phyloP scores from a whole-genome alignment of 2,329 filamentous ascomycete species.

The Sporothrix schenckii region DNA sequence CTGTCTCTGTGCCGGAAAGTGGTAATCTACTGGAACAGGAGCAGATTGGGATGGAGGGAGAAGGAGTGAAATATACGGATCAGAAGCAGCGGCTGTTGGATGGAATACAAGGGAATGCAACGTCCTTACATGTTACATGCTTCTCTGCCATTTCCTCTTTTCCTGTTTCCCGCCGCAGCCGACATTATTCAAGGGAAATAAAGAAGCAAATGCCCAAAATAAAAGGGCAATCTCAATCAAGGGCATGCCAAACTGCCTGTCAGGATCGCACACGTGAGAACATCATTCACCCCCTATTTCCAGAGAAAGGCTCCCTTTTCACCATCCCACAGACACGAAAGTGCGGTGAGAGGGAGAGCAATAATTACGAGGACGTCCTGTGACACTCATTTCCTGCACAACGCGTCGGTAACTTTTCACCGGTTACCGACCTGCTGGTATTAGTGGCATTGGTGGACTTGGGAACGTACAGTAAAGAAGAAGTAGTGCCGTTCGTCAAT shows the following conservation, averaged over 20 bases:
- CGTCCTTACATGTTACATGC: background rate
- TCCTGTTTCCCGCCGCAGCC: conserved; percentile 28
- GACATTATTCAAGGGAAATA: background rate
- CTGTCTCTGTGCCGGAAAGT: background rate
- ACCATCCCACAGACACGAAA: conserved; percentile 8
- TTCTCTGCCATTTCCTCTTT: background rate
- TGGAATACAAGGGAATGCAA: background rate
- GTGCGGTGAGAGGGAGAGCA: conserved; percentile 23
- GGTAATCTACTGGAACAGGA: conserved; percentile 1
- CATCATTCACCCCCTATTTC: background rate
- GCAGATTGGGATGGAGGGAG: background rate
- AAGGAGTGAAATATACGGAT: background rate
- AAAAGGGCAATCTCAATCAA: background rate
- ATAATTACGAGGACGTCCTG: conserved; percentile 7
- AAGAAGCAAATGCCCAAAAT: too few species aligned
- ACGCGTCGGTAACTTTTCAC: background rate
- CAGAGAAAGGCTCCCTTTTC: background rate
- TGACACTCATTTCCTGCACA: conserved; percentile 8
- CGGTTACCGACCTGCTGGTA: conserved; percentile 1
- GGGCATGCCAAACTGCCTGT: background rate
- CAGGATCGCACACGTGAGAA: conserved; percentile 4
- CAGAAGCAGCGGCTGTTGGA: background rate
- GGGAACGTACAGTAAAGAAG: background rate
- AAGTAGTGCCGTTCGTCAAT: background rate
- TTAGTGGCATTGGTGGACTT: background rate